Evolutionary conservation across 805 yeast species (phyloP).

Genomic region (Candida chilensis): DNA sequence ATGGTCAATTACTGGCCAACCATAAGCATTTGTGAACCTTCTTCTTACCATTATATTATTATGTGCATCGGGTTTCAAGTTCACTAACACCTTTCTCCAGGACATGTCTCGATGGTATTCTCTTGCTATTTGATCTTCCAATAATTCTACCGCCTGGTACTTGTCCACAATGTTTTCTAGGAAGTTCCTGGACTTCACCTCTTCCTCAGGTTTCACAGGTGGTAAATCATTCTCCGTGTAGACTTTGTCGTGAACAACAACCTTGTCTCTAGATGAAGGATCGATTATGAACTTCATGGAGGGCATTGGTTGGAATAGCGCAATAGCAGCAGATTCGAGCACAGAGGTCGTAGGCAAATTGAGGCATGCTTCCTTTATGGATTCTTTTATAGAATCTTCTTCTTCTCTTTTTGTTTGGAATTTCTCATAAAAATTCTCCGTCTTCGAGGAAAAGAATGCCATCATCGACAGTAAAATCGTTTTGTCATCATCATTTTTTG

Average conservation of each 20-base stretch:
- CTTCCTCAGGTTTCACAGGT: constrained; percentile 1
- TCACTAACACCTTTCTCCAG: constrained; percentile 90
- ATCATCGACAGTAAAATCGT: too few species aligned
- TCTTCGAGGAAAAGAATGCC: too few species aligned
- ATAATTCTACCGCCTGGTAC: constrained; percentile 18
- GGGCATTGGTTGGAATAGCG: constrained; percentile 77
- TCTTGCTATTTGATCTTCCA: constrained; percentile 79
- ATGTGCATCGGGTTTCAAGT: constrained; percentile 87
- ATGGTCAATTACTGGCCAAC: constrained; percentile 90
- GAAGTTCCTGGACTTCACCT: not conserved
- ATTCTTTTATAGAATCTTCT: too few species aligned
- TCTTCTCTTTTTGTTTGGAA: too few species aligned
- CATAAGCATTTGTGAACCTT: constrained; percentile 85
- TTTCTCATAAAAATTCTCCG: too few species aligned
- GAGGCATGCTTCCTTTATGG: constrained; percentile 19
- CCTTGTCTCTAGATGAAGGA: constrained; percentile 54
- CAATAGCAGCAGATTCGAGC: constrained; percentile 67
- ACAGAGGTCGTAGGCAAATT: constrained; percentile 66
- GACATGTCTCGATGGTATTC: constrained; percentile 76
- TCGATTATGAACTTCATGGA: constrained; percentile 54
- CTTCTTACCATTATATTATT: constrained; percentile 87
- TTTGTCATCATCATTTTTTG: too few species aligned
- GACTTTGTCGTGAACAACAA: constrained; percentile 75
- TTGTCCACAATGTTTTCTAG: constrained; percentile 1
- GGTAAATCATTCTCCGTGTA: constrained; percentile 66